Percentiles rank a stretch among this genome's conserved stretches.
Evolutionary conservation across 1,284 basidiomycete genomes (phyloP).

Genomic region (Pseudozyma tsukubaensis): DNA sequence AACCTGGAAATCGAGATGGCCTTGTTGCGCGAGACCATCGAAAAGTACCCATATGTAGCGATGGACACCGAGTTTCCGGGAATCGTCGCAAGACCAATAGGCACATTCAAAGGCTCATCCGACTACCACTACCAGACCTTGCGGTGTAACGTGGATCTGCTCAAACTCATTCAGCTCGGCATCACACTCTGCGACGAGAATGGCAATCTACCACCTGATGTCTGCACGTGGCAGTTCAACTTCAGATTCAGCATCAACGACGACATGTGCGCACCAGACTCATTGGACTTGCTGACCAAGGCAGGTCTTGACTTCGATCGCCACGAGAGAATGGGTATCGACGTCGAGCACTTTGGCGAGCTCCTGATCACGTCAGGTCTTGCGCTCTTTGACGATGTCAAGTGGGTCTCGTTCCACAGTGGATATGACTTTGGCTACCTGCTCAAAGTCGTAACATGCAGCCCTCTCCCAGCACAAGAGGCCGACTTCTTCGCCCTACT

Average conservation of each 20-base stretch:
- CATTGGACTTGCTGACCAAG: slow-evolving; percentile 91
- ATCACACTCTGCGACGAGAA: slow-evolving; percentile 93
- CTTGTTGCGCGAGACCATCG: slow-evolving; percentile 84
- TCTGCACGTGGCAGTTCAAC: slow-evolving; percentile 99
- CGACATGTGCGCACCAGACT: slow-evolving; percentile 98
- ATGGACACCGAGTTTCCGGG: slow-evolving; percentile 99
- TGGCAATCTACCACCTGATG: slow-evolving; percentile 82
- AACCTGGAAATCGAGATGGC: slow-evolving; percentile 94
- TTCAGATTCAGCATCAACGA: slow-evolving; percentile 91
- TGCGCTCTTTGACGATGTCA: slow-evolving; percentile 87
- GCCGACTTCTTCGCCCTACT: slow-evolving; percentile 90
- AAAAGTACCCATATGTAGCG: slow-evolving; percentile 91
- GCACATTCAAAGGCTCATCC: slow-evolving; percentile 92
- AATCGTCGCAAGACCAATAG: slow-evolving; percentile 96
- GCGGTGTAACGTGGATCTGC: slow-evolving; percentile 92
- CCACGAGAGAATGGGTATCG: slow-evolving; percentile 90
- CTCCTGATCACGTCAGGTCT: slow-evolving; percentile 95
- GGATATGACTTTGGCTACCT: slow-evolving; percentile 99
- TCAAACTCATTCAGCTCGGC: slow-evolving; percentile 97
- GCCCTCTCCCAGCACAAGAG: slow-evolving; percentile 88
- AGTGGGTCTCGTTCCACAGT: slow-evolving; percentile 98
- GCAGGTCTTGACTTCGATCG: slow-evolving; percentile 95
- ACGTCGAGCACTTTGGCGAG: slow-evolving; percentile 95
- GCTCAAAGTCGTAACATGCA: slow-evolving; percentile 90
- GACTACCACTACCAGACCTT: slow-evolving; percentile 99